These are phyloP conservation scores for Backusella mclennaniae DNA, from an alignment of 192 early-diverging fungal genomes.

Conservation along the genomic window DNA sequence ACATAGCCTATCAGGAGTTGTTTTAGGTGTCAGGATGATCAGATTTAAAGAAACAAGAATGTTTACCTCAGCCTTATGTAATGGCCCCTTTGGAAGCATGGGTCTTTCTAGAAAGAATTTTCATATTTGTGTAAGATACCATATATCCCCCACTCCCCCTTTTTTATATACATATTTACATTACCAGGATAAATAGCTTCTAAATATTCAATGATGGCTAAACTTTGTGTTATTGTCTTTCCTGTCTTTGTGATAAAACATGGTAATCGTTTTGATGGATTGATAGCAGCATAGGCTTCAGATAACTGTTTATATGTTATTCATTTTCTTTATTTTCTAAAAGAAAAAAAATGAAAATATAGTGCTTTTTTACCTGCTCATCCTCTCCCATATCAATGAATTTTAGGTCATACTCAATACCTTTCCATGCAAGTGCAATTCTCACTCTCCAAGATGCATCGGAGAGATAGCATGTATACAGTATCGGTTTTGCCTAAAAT, in stretches of 20 bases:
- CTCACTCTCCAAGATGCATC: conserved; percentile 74
- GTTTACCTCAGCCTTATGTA: conserved; percentile 52
- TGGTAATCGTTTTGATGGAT: conserved; percentile 71
- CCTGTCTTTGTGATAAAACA: conserved; percentile 57
- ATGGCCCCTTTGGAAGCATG: conserved; percentile 72
- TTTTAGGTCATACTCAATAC: conserved; percentile 61
- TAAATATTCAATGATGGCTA: conserved; percentile 88
- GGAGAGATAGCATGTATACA: conserved; percentile 79
- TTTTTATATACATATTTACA: not conserved
- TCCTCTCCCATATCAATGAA: conserved; percentile 70
- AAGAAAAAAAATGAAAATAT: too few relatives aligned
- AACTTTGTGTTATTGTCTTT: conserved; percentile 59
- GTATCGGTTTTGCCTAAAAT: conserved; percentile 25
- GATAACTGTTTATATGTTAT: conserved; percentile 28
- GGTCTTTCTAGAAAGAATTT: conserved; percentile 36
- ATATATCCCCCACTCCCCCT: not conserved
- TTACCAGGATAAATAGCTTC: conserved; percentile 62
- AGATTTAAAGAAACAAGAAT: not conserved
- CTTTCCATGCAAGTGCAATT: conserved; percentile 74
- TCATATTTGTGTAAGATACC: not conserved
- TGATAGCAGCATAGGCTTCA: conserved; percentile 59
- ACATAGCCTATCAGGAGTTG: conserved; percentile 50
- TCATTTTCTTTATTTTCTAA: not conserved
- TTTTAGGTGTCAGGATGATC: too few relatives aligned
- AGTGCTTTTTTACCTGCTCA: conserved; percentile 59